Base-by-base conservation (phyloP, 495 filamentous ascomycete genomes). In the Podospora bellae-mahoneyi region DNA sequence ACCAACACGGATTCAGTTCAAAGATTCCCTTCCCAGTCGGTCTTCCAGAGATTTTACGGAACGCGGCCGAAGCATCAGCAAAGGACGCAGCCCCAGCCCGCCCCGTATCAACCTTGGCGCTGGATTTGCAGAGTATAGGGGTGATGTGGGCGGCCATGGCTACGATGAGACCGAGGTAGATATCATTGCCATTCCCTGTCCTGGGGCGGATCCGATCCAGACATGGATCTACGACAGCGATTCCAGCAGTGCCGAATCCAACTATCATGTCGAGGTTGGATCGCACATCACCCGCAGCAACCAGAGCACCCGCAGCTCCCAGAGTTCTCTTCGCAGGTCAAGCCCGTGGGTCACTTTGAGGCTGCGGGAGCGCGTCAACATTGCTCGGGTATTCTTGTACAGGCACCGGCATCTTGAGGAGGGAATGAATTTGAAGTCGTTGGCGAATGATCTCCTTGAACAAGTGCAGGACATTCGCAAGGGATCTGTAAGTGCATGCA, bases 381-480 rank as follows among this genome's bases (percentile, higher is more conserved):
- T 69, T 32, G 85, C 85, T 5, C 79, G 86, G 6, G 82, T 89
- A 16, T 71, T 88, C 71, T 71, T 89, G 16, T 85, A 87, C 66
- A 82, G 80, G 67, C 86, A 89, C 69, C 85, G 86, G 4, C 73
- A 79, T 26, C 59, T 86, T 4, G 68, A 68, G 3, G 83, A 86
- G 10, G 79, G 78, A 0, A 81, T 83, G 71, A 83, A 73, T 10
- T 72, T 88, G 26, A 79, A 87, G 7, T 69, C 72, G 5, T 74
- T 88, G 23, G 84, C 86, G 2, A 70, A 79, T 18, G 82, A 83
- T 34, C 73, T 90, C 9, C 66, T 88, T 6, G 78, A 84, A 9
- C 77, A 81, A 30, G 68, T 88, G 1, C 71, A 73, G 1, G 72
- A 78, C 61, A 79, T 81, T 62, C 84, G 71, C 65, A 68, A 73